These are phyloP conservation scores for Anisodus tanguticus DNA, from an alignment of 257 asterid species.

Conservation along the genomic window DNA sequence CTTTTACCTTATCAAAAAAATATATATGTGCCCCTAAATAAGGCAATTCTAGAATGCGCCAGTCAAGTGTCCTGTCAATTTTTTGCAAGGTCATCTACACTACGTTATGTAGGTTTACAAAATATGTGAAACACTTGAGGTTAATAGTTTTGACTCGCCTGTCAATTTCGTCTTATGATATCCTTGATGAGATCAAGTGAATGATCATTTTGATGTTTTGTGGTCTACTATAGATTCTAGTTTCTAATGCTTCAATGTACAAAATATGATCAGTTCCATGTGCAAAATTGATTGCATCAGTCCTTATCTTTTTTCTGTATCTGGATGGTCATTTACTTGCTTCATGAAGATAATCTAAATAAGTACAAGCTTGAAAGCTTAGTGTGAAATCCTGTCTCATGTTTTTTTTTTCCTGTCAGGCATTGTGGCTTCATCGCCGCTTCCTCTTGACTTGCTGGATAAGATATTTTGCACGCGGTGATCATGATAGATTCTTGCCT, in stretches of 20 bases:
- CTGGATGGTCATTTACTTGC: neutral
- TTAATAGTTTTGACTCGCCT: neutral
- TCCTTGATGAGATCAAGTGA: neutral
- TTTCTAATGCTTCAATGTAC: neutral
- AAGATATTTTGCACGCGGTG: constrained; percentile 48
- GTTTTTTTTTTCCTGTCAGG: constrained; percentile 45
- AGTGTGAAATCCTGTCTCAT: neutral
- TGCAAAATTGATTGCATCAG: constrained; percentile 5
- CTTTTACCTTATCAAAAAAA: no score
- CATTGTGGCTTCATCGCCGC: constrained; percentile 97
- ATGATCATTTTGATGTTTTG: neutral
- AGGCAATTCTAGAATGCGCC: neutral
- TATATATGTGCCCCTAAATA: neutral
- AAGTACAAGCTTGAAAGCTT: neutral
- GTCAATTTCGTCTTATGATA: neutral
- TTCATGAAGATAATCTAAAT: neutral
- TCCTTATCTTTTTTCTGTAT: neutral
- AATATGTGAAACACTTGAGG: neutral
- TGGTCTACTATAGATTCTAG: neutral
- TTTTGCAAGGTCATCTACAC: neutral
- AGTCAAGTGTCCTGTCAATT: neutral
- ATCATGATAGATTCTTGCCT: constrained; percentile 26
- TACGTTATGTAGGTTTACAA: neutral
- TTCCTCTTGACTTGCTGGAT: constrained; percentile 77
- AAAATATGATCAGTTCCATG: constrained; percentile 11